phyloP scores from a whole-genome alignment of 495 filamentous ascomycete genomes.

The Hypoxylon fragiforme region DNA sequence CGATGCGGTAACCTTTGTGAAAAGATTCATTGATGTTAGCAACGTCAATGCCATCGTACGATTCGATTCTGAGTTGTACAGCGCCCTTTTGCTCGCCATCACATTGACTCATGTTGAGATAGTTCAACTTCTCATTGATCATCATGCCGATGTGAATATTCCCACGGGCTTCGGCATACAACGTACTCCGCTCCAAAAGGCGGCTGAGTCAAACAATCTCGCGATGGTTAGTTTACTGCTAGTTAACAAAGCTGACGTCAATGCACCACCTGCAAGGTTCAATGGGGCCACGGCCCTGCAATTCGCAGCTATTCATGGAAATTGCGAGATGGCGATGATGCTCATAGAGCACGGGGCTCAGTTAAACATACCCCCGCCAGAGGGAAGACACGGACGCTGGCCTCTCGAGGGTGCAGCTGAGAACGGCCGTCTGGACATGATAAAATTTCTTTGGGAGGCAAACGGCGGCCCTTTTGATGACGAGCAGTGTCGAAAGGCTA shows the following conservation, averaged over 20 bases:
- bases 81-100: slow-evolving; percentile 22
- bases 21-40: neutral
- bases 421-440: slow-evolving; percentile 27
- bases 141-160: slow-evolving; percentile 36
- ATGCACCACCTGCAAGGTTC: slow-evolving; percentile 1
- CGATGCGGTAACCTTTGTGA: neutral
- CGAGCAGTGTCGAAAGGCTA: slow-evolving; percentile 15
- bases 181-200: slow-evolving; percentile 36
- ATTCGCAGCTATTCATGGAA: slow-evolving; percentile 12
- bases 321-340: slow-evolving; percentile 9
- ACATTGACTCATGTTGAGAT: slow-evolving; percentile 18
- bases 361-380: neutral
- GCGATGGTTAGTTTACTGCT: slow-evolving; percentile 21
- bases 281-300: slow-evolving; percentile 16
- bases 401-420: slow-evolving; percentile 25
- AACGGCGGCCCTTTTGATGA: slow-evolving; percentile 9
- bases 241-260: slow-evolving; percentile 11
- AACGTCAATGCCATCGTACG: neutral
- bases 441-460: slow-evolving; percentile 18
- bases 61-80: neutral
- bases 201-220: slow-evolving; percentile 33
- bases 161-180: neutral
- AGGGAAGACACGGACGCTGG: slow-evolving; percentile 4
- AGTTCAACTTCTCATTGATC: slow-evolving; percentile 37
- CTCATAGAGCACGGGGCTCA: slow-evolving; percentile 10